Percentiles rank a stretch among this genome's conserved stretches.
Evolutionary conservation across 1,139 yeast genomes (phyloP).

Genomic region (Taiozyma onychis): DNA sequence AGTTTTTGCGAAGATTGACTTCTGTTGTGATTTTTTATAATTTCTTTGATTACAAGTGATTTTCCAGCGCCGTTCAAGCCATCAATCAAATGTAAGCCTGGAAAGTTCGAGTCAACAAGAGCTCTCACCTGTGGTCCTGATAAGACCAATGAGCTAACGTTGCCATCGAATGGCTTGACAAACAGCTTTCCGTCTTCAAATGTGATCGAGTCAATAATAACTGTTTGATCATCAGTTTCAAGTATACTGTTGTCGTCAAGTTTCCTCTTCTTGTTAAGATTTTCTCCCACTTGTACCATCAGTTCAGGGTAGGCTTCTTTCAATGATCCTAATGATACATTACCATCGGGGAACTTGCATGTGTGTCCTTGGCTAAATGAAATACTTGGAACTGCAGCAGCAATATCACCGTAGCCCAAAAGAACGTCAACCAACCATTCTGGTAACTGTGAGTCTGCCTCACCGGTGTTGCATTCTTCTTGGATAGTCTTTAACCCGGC

Average conservation of each 20-base stretch:
- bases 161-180: not conserved
- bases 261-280: not conserved
- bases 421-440: conserved; percentile 33
- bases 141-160: not conserved
- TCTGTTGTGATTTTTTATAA: conserved; percentile 22
- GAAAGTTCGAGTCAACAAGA: conserved; percentile 25
- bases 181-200: not conserved
- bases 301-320: not conserved
- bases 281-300: not conserved
- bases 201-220: not conserved
- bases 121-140: not conserved
- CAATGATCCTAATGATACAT: not conserved
- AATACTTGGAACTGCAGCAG: conserved; percentile 10
- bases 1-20: conserved; percentile 30
- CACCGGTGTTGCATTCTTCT: not conserved
- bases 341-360: not conserved
- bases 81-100: conserved; percentile 34
- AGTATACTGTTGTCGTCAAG: not conserved
- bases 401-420: conserved; percentile 31
- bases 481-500: not conserved
- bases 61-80: conserved; percentile 49
- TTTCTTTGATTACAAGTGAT: conserved; percentile 24
- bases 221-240: not conserved
- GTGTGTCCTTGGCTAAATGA: too few species aligned
- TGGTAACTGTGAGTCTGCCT: conserved; percentile 19